phyloP scores from a whole-genome alignment of 495 filamentous ascomycete species.

The Lophiostoma macrostomum region DNA sequence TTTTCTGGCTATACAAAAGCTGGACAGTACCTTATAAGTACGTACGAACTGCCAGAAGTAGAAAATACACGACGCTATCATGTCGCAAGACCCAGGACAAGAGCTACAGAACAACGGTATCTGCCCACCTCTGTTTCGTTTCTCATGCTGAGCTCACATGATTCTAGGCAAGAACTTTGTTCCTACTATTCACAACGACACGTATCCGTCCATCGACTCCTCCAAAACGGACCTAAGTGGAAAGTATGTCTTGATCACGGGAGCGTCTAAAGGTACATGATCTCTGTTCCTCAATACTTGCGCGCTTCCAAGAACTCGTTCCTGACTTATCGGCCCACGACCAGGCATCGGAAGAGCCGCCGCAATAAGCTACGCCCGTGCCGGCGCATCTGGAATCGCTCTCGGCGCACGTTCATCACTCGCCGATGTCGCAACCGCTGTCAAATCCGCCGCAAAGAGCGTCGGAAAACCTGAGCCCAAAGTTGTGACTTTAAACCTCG shows the following conservation, averaged over 20 bases:
- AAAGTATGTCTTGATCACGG: conserved; percentile 35
- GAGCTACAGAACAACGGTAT: conserved; percentile 1
- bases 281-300: too few species aligned
- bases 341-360: conserved; percentile 32
- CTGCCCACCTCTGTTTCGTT: not conserved
- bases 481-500: conserved; percentile 45
- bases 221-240: conserved; percentile 27
- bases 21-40: too few species aligned
- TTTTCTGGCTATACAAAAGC: too few species aligned
- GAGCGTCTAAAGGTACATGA: conserved; percentile 36
- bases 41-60: too few species aligned
- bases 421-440: conserved; percentile 34
- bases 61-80: not conserved
- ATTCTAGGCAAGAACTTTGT: not conserved
- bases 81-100: conserved; percentile 10
- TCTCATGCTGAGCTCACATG: not conserved
- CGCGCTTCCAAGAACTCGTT: too few species aligned
- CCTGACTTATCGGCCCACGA: too few species aligned
- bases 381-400: conserved; percentile 34
- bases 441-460: conserved; percentile 42
- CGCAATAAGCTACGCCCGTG: conserved; percentile 31
- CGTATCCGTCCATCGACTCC: conserved; percentile 36
- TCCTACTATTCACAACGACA: conserved; percentile 21
- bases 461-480: conserved; percentile 42
- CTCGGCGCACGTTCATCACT: conserved; percentile 47